Conservation (phyloP, 1,284 basidiomycete genomes). For the Microbotryomycetes sp. region DNA sequence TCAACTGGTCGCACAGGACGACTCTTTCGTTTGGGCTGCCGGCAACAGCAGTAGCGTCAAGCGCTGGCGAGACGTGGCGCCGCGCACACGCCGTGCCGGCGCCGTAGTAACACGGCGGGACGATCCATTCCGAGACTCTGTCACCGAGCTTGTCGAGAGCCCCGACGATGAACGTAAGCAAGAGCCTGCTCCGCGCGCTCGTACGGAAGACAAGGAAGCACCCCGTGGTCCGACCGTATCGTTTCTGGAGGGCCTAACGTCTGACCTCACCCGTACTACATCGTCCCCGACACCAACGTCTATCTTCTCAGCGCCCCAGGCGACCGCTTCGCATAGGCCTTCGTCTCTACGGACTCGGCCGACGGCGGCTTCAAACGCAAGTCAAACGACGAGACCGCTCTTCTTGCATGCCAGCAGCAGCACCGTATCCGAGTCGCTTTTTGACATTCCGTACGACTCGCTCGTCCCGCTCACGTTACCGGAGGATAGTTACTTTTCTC, state of each 20-base stretch:
- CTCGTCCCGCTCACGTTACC: conserved; percentile 70
- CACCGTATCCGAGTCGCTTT: conserved; percentile 41
- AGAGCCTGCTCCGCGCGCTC: background rate
- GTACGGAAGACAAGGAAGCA: background rate
- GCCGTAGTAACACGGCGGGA: conserved; percentile 2
- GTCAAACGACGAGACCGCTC: background rate
- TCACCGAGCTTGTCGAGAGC: background rate
- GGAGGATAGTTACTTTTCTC: conserved; percentile 56
- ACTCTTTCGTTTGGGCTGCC: conserved; percentile 84
- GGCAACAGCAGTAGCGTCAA: conserved; percentile 70
- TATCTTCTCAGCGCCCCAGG: background rate
- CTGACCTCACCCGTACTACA: conserved; percentile 14
- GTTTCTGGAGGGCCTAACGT: conserved; percentile 23
- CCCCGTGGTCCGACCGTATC: conserved; percentile 11
- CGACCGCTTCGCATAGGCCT: conserved; percentile 9
- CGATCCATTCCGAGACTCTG: background rate
- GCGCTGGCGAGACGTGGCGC: conserved; percentile 62
- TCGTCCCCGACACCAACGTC: conserved; percentile 17
- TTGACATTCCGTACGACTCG: conserved; percentile 70
- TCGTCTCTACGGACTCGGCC: conserved; percentile 24
- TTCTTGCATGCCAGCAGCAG: background rate
- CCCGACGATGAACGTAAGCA: conserved; percentile 1
- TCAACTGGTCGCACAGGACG: conserved; percentile 75
- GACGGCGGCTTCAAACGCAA: background rate
- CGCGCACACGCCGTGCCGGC: conserved; percentile 19